Evolutionary conservation across 345 rosid genomes (phyloP).

Genomic region (Syzygium grande): DNA sequence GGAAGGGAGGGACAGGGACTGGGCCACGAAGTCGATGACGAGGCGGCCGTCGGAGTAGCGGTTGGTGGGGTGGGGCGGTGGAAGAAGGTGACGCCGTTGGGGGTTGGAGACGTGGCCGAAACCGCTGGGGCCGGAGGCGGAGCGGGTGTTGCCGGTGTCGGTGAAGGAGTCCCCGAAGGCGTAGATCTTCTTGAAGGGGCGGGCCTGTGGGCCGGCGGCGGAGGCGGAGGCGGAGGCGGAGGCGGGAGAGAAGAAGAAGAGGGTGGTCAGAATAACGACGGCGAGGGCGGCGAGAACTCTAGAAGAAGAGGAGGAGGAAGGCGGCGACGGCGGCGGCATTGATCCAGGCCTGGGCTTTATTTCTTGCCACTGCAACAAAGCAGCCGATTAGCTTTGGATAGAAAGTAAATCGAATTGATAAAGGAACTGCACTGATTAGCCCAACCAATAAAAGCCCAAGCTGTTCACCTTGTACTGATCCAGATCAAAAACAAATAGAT

Average conservation of each 20-base stretch:
- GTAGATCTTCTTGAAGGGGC: constrained; percentile 59
- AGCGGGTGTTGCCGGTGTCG: constrained; percentile 85
- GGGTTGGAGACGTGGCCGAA: constrained; percentile 69
- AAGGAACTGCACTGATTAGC: background rate
- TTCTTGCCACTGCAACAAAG: constrained; percentile 84
- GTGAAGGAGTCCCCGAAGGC: constrained; percentile 96
- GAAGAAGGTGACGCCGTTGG: constrained; percentile 78
- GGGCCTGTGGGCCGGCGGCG: background rate
- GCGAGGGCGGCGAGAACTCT: background rate
- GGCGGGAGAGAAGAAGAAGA: constrained; percentile 8
- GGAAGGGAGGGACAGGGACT: constrained; percentile 48
- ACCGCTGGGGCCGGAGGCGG: constrained; percentile 59
- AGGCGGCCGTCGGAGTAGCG: constrained; percentile 91
- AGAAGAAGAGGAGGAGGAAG: background rate
- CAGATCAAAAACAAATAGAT: constrained; percentile 73
- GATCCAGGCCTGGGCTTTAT: constrained; percentile 87
- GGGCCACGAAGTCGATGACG: constrained; percentile 73
- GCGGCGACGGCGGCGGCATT: no score
- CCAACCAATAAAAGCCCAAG: background rate
- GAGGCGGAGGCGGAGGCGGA: constrained; percentile 4
- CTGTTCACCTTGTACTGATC: constrained; percentile 79
- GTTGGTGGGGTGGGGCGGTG: constrained; percentile 72
- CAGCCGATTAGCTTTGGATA: constrained; percentile 11
- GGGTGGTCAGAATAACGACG: background rate
- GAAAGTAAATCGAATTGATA: background rate